A percentile compares a stretch with the other conserved stretches of the same genome.
These are phyloP conservation scores for Fraxinus latifolia DNA, from an alignment of 305 asterid species.

Conservation along the genomic window DNA sequence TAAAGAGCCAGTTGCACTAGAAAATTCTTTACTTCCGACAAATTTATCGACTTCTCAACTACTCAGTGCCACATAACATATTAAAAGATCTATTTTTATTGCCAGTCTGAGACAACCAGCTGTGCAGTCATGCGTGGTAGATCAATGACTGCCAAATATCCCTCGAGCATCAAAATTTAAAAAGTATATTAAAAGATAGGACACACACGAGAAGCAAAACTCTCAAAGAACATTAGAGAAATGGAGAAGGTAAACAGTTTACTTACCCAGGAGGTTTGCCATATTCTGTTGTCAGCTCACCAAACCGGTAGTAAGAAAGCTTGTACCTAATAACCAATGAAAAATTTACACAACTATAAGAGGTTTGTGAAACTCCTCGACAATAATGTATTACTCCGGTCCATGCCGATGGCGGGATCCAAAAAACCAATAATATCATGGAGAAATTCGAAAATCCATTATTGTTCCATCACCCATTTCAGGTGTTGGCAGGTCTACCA, in stretches of 20 bases:
- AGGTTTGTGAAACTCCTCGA: background rate
- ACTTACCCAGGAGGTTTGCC: conserved; percentile 97
- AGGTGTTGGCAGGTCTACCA: background rate
- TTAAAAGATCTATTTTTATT: background rate
- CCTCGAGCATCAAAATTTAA: background rate
- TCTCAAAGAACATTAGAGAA: background rate
- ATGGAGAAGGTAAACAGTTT: background rate
- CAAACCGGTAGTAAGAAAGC: conserved; percentile 88
- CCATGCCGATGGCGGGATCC: background rate
- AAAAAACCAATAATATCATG: background rate
- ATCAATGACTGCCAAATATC: background rate
- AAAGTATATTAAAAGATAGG: background rate
- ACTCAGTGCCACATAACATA: background rate
- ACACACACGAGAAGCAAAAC: background rate
- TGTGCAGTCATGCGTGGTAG: background rate
- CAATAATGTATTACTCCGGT: background rate
- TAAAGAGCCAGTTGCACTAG: background rate
- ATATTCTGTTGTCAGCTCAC: conserved; percentile 90
- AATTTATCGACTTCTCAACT: background rate
- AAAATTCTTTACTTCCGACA: background rate
- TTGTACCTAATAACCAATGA: conserved; percentile 65
- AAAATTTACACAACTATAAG: background rate
- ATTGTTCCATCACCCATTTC: background rate
- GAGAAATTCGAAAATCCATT: background rate
- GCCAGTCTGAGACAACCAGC: background rate